Percentiles rank a stretch among this genome's conserved stretches.
Evolutionary conservation across 768 basidiomycete species (phyloP).

Genomic region (Suillus placidus): DNA sequence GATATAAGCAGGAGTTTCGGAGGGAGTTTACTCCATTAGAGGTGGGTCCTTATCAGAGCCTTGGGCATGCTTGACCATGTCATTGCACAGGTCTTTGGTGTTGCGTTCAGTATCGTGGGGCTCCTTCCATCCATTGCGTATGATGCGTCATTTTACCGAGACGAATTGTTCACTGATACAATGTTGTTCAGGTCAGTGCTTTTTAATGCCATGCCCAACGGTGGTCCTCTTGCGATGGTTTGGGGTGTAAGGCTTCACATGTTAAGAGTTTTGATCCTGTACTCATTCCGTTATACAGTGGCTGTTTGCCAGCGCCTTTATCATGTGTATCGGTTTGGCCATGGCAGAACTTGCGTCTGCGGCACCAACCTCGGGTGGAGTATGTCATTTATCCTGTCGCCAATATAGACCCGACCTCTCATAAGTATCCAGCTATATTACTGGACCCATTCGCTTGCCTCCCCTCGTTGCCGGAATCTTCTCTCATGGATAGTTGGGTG

Average conservation of each 20-base stretch:
- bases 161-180: neutral
- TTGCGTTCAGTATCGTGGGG: conserved; percentile 35
- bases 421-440: conserved; percentile 43
- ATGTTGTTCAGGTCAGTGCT: conserved; percentile 11
- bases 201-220: conserved; percentile 16
- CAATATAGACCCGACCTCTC: neutral
- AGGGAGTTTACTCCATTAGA: conserved; percentile 15
- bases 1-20: conserved; percentile 45
- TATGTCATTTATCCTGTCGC: conserved; percentile 28
- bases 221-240: conserved; percentile 15
- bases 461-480: conserved; percentile 46
- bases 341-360: conserved; percentile 74
- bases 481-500: conserved; percentile 61
- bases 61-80: neutral
- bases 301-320: conserved; percentile 65
- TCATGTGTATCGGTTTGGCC: conserved; percentile 62
- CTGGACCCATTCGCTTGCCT: conserved; percentile 52
- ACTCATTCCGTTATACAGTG: conserved; percentile 43
- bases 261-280: neutral
- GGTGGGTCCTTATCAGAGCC: neutral
- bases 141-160: neutral
- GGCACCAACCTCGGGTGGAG: conserved; percentile 74
- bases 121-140: conserved; percentile 27
- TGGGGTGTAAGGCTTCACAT: conserved; percentile 14
- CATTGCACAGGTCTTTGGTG: conserved; percentile 27